These are phyloP conservation scores for Anthoceros angustus DNA, from an alignment of 225 moss, liverwort and hornwort genomes.

Conservation along the genomic window DNA sequence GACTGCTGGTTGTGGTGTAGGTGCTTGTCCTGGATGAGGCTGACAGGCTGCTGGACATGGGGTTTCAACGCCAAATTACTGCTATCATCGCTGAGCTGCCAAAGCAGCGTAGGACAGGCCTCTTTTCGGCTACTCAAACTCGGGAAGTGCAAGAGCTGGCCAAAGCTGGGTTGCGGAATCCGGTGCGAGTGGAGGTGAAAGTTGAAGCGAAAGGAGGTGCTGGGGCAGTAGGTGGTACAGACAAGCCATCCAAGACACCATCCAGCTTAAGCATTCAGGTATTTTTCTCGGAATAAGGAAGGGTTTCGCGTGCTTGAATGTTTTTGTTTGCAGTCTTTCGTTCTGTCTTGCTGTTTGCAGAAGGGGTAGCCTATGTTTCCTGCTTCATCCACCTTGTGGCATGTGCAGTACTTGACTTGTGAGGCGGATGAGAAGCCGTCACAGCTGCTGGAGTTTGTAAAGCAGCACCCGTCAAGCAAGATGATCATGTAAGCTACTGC, in stretches of 20 bases:
- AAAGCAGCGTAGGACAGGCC: conserved; percentile 90
- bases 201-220: conserved; percentile 50
- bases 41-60: conserved; percentile 91
- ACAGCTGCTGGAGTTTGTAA: conserved; percentile 59
- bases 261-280: conserved; percentile 73
- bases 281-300: background rate
- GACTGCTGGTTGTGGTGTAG: conserved; percentile 16
- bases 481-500: conserved; percentile 51
- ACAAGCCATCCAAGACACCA: conserved; percentile 59
- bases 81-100: conserved; percentile 66
- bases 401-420: conserved; percentile 58
- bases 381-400: background rate
- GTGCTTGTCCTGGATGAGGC: conserved; percentile 93
- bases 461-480: conserved; percentile 55
- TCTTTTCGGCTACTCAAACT: conserved; percentile 95
- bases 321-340: too few relatives aligned
- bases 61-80: conserved; percentile 75
- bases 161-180: conserved; percentile 80
- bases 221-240: conserved; percentile 18
- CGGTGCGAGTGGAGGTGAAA: conserved; percentile 89
- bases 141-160: conserved; percentile 96
- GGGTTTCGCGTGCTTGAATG: too few relatives aligned
- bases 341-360: too few relatives aligned
- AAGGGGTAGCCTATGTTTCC: background rate
- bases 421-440: conserved; percentile 80